Conservation (phyloP, 2,329 filamentous ascomycete genomes). For the Alternaria gansuensis region DNA sequence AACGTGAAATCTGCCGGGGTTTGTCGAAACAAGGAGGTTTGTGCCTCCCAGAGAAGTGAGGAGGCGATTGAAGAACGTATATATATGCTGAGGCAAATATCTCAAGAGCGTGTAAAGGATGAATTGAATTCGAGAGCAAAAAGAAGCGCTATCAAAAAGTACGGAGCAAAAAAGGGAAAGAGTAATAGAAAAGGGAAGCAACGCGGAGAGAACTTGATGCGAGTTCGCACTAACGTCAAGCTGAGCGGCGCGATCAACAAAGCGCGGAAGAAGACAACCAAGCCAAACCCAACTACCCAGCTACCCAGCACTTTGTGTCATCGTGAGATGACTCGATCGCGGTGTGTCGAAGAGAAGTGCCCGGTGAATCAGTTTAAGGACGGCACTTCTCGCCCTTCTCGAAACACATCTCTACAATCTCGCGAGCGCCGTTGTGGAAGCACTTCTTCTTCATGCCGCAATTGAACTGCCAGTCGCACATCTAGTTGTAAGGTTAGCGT, state of each 20-base stretch:
- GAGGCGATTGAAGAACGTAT: background rate
- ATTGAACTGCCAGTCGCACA: conserved; percentile 20
- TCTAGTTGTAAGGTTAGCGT: background rate
- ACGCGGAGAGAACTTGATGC: background rate
- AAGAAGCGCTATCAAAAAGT: conserved; percentile 3
- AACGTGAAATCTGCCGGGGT: background rate
- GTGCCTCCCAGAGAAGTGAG: background rate
- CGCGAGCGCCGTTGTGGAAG: conserved; percentile 7
- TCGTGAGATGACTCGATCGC: background rate
- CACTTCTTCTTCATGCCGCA: conserved; percentile 27
- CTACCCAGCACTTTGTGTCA: background rate
- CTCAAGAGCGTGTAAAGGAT: background rate
- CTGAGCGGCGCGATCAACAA: background rate
- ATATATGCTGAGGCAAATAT: background rate
- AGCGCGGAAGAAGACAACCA: background rate
- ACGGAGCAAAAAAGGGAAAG: background rate
- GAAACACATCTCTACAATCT: conserved; percentile 19
- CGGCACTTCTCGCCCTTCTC: conserved; percentile 18
- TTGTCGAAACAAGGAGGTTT: background rate
- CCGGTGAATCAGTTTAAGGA: background rate
- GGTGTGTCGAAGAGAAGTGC: background rate
- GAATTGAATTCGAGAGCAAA: conserved; percentile 1
- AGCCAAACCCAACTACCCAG: background rate
- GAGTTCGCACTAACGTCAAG: background rate
- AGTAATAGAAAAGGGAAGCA: background rate